Conservation (phyloP, 805 yeast genomes). For the Komagataella ulmi region DNA sequence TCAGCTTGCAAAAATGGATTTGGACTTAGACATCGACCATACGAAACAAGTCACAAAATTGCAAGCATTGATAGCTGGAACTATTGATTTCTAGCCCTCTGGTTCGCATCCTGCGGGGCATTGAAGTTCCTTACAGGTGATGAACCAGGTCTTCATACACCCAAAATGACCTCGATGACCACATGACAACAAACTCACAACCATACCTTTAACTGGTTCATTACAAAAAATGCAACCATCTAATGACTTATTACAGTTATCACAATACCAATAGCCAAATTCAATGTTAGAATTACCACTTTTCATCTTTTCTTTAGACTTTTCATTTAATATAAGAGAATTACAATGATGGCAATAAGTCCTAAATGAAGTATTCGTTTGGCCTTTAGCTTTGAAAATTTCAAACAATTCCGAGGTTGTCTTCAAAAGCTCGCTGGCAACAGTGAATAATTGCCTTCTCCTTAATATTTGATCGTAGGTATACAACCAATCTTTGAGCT, state of each 20-base stretch:
- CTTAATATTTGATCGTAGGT: constrained; percentile 41
- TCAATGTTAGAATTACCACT: constrained; percentile 17
- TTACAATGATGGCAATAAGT: constrained; percentile 53
- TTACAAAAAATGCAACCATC: constrained; percentile 70
- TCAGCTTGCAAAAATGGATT: background rate
- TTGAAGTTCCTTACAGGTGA: constrained; percentile 43
- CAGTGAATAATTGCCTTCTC: constrained; percentile 34
- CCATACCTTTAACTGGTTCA: constrained; percentile 61
- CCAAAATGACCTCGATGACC: constrained; percentile 83
- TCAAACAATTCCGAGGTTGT: constrained; percentile 16
- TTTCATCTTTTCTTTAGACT: constrained; percentile 24
- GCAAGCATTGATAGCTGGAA: background rate
- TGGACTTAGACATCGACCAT: background rate
- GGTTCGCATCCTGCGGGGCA: constrained; percentile 80
- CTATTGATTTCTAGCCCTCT: background rate
- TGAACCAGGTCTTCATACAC: constrained; percentile 70
- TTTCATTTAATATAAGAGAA: constrained; percentile 45
- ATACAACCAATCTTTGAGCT: constrained; percentile 41
- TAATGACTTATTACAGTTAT: constrained; percentile 43
- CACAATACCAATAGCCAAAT: constrained; percentile 82
- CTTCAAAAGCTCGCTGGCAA: constrained; percentile 44
- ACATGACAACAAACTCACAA: constrained; percentile 49
- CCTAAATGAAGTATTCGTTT: constrained; percentile 27
- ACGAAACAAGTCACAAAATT: background rate
- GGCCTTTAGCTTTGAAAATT: constrained; percentile 20